Conservation (phyloP, 2,329 filamentous ascomycete genomes). For the Trichoderma sp. region DNA sequence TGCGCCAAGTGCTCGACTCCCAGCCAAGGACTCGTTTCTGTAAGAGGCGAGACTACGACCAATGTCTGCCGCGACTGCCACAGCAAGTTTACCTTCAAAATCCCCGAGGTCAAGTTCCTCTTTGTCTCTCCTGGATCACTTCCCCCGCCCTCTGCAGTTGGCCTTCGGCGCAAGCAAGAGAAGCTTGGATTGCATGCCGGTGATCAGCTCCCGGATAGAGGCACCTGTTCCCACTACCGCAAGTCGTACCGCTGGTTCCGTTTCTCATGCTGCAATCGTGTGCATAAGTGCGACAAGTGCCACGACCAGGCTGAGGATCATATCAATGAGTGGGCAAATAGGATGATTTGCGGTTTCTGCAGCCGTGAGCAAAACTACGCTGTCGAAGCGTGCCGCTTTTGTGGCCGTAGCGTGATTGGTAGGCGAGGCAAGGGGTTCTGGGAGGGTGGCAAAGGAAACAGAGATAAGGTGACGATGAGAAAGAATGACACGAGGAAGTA, state of each 20-base stretch:
- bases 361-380: conserved; percentile 77
- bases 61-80: conserved; percentile 80
- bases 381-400: conserved; percentile 71
- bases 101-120: conserved; percentile 76
- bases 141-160: conserved; percentile 36
- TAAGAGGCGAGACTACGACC: conserved; percentile 68
- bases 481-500: conserved; percentile 73
- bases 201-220: conserved; percentile 51
- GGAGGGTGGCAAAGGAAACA: conserved; percentile 83
- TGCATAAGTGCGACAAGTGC: conserved; percentile 66
- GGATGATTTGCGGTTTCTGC: conserved; percentile 80
- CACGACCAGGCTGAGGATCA: conserved; percentile 72
- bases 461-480: conserved; percentile 68
- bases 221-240: conserved; percentile 56
- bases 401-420: conserved; percentile 66
- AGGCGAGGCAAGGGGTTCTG: conserved; percentile 69
- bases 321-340: conserved; percentile 73
- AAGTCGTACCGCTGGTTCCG: conserved; percentile 62
- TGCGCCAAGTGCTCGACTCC: conserved; percentile 72
- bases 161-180: conserved; percentile 48
- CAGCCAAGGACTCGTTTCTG: conserved; percentile 65
- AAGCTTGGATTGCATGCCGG: conserved; percentile 56
- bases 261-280: conserved; percentile 59
- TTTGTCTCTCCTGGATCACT: conserved; percentile 59
- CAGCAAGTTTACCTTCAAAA: conserved; percentile 72